Evolutionary conservation across 73 alveolate species (phyloP).

Genomic region (Stentor roeselii): DNA sequence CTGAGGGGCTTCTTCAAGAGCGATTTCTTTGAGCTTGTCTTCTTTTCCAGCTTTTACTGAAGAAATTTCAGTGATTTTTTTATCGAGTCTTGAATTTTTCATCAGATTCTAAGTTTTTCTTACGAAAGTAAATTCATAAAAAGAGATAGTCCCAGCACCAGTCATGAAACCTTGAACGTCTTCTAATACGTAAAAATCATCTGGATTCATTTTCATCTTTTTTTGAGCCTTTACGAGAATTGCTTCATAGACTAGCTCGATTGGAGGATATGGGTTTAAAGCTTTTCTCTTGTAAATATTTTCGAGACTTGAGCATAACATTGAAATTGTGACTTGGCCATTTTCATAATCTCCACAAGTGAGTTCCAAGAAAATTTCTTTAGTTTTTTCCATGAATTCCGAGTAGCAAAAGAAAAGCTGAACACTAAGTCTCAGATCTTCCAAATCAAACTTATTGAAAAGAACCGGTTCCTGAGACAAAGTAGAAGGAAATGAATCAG

Average conservation of each 20-base stretch:
- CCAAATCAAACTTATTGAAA: conserved; percentile 56
- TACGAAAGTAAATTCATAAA: not conserved
- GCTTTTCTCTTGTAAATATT: not conserved
- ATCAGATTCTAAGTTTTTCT: not conserved
- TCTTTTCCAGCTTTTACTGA: not conserved
- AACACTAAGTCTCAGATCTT: conserved; percentile 47
- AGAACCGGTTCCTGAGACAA: conserved; percentile 28
- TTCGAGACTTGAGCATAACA: not conserved
- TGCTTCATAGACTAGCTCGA: conserved; percentile 11
- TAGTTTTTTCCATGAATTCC: conserved; percentile 54
- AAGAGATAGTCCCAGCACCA: conserved; percentile 7
- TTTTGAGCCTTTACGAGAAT: not conserved
- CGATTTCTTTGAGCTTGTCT: conserved; percentile 18
- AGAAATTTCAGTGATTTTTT: not conserved
- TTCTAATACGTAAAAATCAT: not conserved
- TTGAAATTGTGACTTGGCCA: not conserved
- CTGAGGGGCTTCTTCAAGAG: not conserved
- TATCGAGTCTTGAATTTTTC: not conserved
- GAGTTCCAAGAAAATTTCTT: conserved; percentile 34
- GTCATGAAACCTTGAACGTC: not conserved
- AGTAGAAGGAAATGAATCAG: conserved; percentile 31
- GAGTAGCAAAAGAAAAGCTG: conserved; percentile 49
- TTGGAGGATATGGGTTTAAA: not conserved
- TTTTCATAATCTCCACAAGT: conserved; percentile 27
- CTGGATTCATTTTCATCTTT: not conserved